phyloP scores from a whole-genome alignment of 1,139 yeast species.

The Yamadazyma membranifaciens region DNA sequence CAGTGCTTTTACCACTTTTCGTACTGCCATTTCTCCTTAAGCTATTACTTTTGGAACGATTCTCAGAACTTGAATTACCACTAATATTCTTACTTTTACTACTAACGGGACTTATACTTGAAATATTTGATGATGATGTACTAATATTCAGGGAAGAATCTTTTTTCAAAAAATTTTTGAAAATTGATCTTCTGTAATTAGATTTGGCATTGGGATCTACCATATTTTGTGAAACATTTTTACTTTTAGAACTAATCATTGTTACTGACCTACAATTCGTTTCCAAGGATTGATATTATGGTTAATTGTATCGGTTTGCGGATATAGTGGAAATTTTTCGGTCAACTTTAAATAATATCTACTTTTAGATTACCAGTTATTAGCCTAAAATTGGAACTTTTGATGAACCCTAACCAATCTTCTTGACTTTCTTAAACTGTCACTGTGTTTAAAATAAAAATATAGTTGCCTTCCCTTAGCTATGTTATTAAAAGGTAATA shows the following conservation, averaged over 20 bases:
- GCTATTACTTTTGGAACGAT: background rate
- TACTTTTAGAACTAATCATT: slow-evolving; percentile 1
- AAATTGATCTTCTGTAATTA: slow-evolving; percentile 14
- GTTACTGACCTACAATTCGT: too few relatives aligned
- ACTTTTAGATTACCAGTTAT: too few relatives aligned
- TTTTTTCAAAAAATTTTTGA: slow-evolving; percentile 17
- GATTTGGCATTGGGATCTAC: slow-evolving; percentile 4
- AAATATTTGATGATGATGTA: background rate
- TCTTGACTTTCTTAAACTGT: too few relatives aligned
- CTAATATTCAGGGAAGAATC: slow-evolving; percentile 6
- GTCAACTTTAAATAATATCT: too few relatives aligned
- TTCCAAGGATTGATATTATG: too few relatives aligned
- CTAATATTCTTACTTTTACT: background rate
- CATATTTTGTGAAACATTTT: slow-evolving; percentile 1
- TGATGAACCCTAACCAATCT: too few relatives aligned
- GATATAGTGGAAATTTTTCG: too few relatives aligned
- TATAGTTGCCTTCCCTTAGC: too few relatives aligned
- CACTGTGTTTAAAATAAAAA: too few relatives aligned
- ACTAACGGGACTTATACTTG: background rate
- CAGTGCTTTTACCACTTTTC: background rate
- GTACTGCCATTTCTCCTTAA: slow-evolving; percentile 3
- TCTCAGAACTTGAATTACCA: background rate
- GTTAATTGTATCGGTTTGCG: too few relatives aligned
- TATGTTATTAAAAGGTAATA: too few relatives aligned
- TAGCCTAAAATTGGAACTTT: too few relatives aligned